Evolutionary conservation across 768 basidiomycete genomes (phyloP).

Genomic region (Podaxis sp.): DNA sequence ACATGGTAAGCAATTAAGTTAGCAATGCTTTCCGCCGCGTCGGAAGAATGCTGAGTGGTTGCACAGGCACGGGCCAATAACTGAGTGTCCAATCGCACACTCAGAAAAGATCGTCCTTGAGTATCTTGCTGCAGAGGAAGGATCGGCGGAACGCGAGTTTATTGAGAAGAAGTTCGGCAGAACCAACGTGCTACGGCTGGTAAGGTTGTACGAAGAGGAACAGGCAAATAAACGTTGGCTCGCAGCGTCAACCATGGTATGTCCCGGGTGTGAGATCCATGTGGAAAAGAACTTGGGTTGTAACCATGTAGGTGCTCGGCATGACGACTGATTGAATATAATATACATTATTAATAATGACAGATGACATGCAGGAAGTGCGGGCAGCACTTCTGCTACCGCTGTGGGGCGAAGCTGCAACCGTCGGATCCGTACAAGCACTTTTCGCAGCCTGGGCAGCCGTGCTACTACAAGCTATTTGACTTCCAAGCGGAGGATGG

Average conservation of each 20-base stretch:
- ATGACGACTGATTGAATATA: conserved; percentile 14
- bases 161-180: conserved; percentile 70
- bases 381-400: conserved; percentile 77
- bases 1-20: conserved; percentile 57
- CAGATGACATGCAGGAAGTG: conserved; percentile 84
- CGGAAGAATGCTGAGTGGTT: not conserved
- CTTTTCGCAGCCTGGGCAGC: conserved; percentile 52
- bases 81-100: conserved; percentile 65
- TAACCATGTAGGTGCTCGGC: conserved; percentile 70
- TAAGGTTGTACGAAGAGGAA: conserved; percentile 68
- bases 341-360: conserved; percentile 10
- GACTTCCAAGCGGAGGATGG: conserved; percentile 38
- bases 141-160: conserved; percentile 43
- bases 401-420: conserved; percentile 60
- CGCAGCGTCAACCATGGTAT: conserved; percentile 61
- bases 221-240: conserved; percentile 76
- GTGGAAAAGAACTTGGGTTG: conserved; percentile 82
- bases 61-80: conserved; percentile 78
- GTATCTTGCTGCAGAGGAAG: conserved; percentile 60
- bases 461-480: conserved; percentile 69
- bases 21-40: not conserved
- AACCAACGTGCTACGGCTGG: conserved; percentile 57
- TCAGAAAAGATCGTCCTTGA: conserved; percentile 66
- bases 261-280: conserved; percentile 70
- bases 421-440: conserved; percentile 62